These are phyloP conservation scores for Dothistroma pini DNA, from an alignment of 2,329 filamentous ascomycete genomes.

Conservation along the genomic window DNA sequence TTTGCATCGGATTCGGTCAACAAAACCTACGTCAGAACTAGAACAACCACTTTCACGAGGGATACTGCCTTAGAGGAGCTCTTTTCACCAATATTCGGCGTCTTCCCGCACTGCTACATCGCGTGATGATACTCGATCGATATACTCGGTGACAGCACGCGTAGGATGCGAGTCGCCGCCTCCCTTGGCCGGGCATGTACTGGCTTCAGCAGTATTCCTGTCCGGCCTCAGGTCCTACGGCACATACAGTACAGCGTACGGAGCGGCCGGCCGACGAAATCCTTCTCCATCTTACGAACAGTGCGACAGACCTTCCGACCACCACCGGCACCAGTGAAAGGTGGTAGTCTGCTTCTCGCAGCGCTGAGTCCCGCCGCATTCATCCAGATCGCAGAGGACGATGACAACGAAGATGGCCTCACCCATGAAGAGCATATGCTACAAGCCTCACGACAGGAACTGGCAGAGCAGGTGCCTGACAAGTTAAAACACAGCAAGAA, in stretches of 20 bases:
- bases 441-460: conserved; percentile 72
- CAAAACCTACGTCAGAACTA: no score
- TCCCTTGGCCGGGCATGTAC: conserved; percentile 27
- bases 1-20: no score
- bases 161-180: conserved; percentile 28
- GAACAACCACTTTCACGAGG: no score
- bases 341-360: conserved; percentile 37
- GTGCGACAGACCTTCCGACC: conserved; percentile 27
- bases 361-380: conserved; percentile 56
- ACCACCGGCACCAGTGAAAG: conserved; percentile 36
- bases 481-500: conserved; percentile 58
- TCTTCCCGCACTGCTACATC: no score
- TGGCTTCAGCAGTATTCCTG: conserved; percentile 17
- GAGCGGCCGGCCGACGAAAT: conserved; percentile 25
- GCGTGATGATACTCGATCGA: no score
- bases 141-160: conserved; percentile 13
- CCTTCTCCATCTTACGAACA: conserved; percentile 27
- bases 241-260: conserved; percentile 31
- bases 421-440: conserved; percentile 87
- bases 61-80: no score
- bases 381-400: conserved; percentile 54
- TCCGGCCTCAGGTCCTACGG: conserved; percentile 31
- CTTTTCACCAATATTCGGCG: no score
- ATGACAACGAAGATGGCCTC: conserved; percentile 46
- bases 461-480: conserved; percentile 64